Evolutionary conservation across 2,329 filamentous ascomycete genomes (phyloP), one percentile per base, ranked within the genome.

Genomic region (Tricladium varicosporioides): DNA sequence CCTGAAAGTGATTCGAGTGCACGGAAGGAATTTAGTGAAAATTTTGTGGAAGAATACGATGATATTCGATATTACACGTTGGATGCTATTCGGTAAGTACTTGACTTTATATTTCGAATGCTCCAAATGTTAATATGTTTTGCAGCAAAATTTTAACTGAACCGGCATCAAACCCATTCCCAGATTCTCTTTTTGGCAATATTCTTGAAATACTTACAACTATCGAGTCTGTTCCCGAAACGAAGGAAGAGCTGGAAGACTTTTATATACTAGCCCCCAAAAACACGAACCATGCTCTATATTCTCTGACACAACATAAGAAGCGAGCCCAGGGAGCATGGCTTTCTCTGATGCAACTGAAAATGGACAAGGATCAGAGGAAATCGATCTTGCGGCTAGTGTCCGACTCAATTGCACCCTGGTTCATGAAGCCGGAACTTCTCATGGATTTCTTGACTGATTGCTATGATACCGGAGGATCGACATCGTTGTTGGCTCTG

Each of bases 381-480:
- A 97, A 97, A 71, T 78, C 79, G 49, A 80, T 96, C 2, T 79
- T 99, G 48, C 81, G 84, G 59, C 81, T 88, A 60, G 87, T 95
- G 74, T 86, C 90, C 1, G 83, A 83, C 44, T 85, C 85, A 33
- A 91, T 97, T 65, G 88, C 89, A 19, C 92, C 93, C 0, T 96
- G 91, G 89, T 96, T 97, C 73, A 82, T 80, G 48, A 89, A 91
- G 60, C 88, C 92, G 1, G 93, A 97, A 69, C 80, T 96, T 43
- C 81, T 99, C 33, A 92, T 96, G 80, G 94, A 99, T 75, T 99
- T 97, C 73, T 76, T 99, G 54, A 96, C 92, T n/a, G 91, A 94
- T 74, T 95, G 87, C 31, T 97, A 96, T 76, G 82, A 97, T 67
- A 78, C 86, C 7, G 92, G 93, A 51, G 94, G 94, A 46, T 88